Base-by-base conservation (phyloP, 192 early-diverging fungal species). In the Backusella circina region DNA sequence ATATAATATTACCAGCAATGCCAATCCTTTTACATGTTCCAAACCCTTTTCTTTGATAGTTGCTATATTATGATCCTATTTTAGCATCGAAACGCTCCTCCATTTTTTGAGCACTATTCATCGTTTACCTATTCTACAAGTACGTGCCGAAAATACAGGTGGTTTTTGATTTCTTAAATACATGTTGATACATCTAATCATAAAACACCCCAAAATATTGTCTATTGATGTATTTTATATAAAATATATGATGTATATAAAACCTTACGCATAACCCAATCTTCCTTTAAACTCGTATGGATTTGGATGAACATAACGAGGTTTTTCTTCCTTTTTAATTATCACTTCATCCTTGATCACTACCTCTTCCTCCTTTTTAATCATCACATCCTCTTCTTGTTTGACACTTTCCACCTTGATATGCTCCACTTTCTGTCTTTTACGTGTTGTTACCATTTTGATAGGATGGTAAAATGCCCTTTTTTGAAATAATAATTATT, bases 131-230 rank as follows among this genome's bases (percentile, higher is more conserved):
- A 87, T 23, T 3, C 84, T 77, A 54, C 84, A 86, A 33, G 84
- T 86, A 28, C 86, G 73, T 9, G 84, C 82, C 57, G 74, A 82
- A 75, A 87, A 87, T 13, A 87, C 75, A 32, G 84, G 50, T 12
- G 84, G 84, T n/a, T 83, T 82, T 72, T 84, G 83, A 8, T 54
- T 77, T 38, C 86, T 79, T 26, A 87, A 76, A 13, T 80, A 47
- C 2, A 81, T 87, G 57, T 87, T 87, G 5, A 87, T 75, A 70
- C 86, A 86, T 30, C 76, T 76, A 65, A 30, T 31, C 31, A 75
- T 9, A 28, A 47, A 23, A n/a, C n/a, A n/a, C n/a, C n/a, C n/a
- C n/a, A n/a, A n/a, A n/a, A n/a, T n/a, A n/a, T n/a, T n/a, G n/a
- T n/a, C n/a, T n/a, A n/a, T n/a, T n/a, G n/a, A 47, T 37, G 31